Conservation (phyloP, 164 flowering plant species). For the Magnolia officinalis region DNA sequence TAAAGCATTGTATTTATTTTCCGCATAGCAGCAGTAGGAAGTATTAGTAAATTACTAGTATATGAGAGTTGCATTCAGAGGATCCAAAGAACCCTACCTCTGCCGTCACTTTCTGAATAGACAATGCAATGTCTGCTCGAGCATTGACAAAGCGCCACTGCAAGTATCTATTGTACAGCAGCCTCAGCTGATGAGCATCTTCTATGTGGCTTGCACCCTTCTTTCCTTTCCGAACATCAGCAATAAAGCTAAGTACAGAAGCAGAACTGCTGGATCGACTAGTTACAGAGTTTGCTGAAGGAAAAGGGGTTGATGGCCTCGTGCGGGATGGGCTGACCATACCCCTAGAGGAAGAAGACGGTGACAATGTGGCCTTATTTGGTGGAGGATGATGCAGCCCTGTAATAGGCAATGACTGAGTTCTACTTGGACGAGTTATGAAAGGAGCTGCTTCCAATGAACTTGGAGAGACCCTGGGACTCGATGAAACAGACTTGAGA, state of each 20-base stretch:
- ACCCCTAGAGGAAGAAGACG: conserved; percentile 55
- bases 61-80: neutral
- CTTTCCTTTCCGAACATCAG: conserved; percentile 72
- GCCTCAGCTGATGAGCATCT: conserved; percentile 83
- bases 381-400: conserved; percentile 61
- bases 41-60: neutral
- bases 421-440: conserved; percentile 20
- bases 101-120: conserved; percentile 50
- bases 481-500: conserved; percentile 21
- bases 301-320: conserved; percentile 45
- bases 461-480: conserved; percentile 16
- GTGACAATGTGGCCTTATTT: conserved; percentile 26
- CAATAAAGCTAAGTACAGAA: conserved; percentile 79
- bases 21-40: neutral
- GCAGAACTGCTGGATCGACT: conserved; percentile 48
- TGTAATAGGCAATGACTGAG: conserved; percentile 33
- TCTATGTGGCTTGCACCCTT: conserved; percentile 63
- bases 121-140: conserved; percentile 48
- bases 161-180: conserved; percentile 71
- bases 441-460: conserved; percentile 37
- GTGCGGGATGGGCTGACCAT: conserved; percentile 61
- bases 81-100: conserved; percentile 47
- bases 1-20: neutral
- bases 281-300: conserved; percentile 23
- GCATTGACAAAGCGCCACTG: conserved; percentile 92